Evolutionary conservation across 192 early-diverging fungal genomes (phyloP).

Genomic region (Coemansia sp.): DNA sequence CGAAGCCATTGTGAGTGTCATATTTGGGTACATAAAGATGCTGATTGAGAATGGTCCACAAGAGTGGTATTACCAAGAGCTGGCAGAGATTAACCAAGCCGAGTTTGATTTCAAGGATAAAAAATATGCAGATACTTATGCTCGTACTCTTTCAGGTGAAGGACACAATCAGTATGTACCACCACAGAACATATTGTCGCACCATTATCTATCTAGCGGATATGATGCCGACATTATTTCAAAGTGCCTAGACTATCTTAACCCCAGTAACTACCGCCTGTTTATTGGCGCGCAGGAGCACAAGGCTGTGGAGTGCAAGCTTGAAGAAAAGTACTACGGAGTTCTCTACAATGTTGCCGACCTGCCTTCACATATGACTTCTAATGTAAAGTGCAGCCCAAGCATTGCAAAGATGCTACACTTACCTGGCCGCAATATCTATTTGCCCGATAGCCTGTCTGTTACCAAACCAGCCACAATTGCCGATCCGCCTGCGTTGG

Average conservation of each 20-base stretch:
- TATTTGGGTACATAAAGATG: constrained; percentile 37
- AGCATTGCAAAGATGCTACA: background rate
- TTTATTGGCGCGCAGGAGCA: constrained; percentile 45
- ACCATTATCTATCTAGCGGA: too few relatives aligned
- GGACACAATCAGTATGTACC: constrained; percentile 67
- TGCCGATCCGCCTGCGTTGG: constrained; percentile 3
- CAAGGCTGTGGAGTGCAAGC: constrained; percentile 23
- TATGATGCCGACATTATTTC: constrained; percentile 66
- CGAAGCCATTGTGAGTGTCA: constrained; percentile 18
- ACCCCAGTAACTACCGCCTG: constrained; percentile 62
- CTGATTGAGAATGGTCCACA: constrained; percentile 1
- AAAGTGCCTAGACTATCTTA: constrained; percentile 61
- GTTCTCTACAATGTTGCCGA: constrained; percentile 68
- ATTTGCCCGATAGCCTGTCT: constrained; percentile 36
- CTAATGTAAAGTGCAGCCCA: background rate
- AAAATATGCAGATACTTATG: constrained; percentile 52
- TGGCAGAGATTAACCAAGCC: constrained; percentile 40
- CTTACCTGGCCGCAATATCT: constrained; percentile 14
- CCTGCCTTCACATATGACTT: constrained; percentile 1
- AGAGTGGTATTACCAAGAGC: constrained; percentile 32
- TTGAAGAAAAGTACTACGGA: constrained; percentile 76
- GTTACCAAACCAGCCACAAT: background rate
- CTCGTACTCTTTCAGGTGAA: background rate
- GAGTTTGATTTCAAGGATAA: constrained; percentile 69
- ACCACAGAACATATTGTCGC: too few relatives aligned